These are phyloP conservation scores for Immersiella caudata DNA, from an alignment of 495 filamentous ascomycete genomes.

Conservation along the genomic window DNA sequence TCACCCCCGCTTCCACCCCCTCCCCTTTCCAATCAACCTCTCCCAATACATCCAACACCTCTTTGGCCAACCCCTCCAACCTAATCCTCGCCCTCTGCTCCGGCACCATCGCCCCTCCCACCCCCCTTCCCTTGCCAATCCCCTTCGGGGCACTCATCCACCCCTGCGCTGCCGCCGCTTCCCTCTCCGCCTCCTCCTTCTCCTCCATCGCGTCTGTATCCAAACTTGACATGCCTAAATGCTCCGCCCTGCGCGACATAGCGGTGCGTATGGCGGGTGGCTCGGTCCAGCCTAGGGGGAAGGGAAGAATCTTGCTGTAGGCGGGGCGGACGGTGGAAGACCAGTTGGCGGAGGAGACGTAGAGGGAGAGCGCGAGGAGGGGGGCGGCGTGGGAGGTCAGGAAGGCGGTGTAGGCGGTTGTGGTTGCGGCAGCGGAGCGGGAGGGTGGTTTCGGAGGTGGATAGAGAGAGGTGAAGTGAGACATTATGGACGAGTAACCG, in stretches of 20 bases:
- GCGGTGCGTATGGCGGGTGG: constrained; percentile 66
- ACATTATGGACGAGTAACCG: constrained; percentile 74
- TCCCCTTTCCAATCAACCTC: constrained; percentile 54
- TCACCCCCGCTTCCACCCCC: constrained; percentile 65
- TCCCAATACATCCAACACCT: constrained; percentile 70
- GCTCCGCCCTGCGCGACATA: constrained; percentile 69
- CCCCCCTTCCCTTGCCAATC: constrained; percentile 28
- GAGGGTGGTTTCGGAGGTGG: constrained; percentile 60
- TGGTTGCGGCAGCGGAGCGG: constrained; percentile 59
- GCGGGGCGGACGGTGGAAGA: constrained; percentile 69
- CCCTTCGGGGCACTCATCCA: constrained; percentile 36
- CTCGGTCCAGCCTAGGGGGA: constrained; percentile 80
- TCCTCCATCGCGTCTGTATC: constrained; percentile 48
- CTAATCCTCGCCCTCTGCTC: constrained; percentile 63
- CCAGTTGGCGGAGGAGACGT: constrained; percentile 87
- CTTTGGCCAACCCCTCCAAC: constrained; percentile 66
- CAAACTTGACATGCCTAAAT: constrained; percentile 63
- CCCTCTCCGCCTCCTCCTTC: constrained; percentile 35
- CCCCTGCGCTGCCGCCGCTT: constrained; percentile 34
- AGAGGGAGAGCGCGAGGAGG: constrained; percentile 80
- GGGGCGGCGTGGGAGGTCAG: constrained; percentile 64
- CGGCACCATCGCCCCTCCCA: constrained; percentile 41
- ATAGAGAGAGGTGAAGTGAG: constrained; percentile 57
- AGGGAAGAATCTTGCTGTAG: constrained; percentile 73
- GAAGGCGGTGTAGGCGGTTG: constrained; percentile 70